Conservation (phyloP, 106 monocot genomes). For the Acorus gramineus region DNA sequence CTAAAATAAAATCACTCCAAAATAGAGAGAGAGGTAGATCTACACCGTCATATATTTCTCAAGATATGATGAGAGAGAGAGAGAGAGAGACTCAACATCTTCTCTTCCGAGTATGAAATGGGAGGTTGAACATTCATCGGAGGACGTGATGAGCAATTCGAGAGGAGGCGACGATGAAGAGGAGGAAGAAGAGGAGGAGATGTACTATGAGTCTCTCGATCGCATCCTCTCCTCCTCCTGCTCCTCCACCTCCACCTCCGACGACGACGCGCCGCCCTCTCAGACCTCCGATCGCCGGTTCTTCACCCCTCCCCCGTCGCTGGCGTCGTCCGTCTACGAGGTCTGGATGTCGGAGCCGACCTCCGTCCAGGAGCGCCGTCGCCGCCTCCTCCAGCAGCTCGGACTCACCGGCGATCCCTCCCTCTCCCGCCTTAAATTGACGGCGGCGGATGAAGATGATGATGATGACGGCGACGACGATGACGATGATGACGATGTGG, state of each 20-base stretch:
- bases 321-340: slow-evolving; percentile 28
- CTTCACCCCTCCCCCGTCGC: slow-evolving; percentile 19
- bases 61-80: too few species aligned
- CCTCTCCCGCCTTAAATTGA: slow-evolving; percentile 15
- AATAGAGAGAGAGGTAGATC: too few species aligned
- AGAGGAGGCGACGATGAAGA: slow-evolving; percentile 22
- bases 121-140: too few species aligned
- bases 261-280: background rate
- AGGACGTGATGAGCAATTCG: slow-evolving; percentile 14
- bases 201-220: slow-evolving; percentile 71
- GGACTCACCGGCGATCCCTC: slow-evolving; percentile 52
- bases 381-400: slow-evolving; percentile 51
- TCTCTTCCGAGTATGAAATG: too few species aligned
- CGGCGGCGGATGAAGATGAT: background rate
- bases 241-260: slow-evolving; percentile 22
- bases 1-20: too few species aligned
- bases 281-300: background rate
- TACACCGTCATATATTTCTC: too few species aligned
- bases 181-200: slow-evolving; percentile 31
- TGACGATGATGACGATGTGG: slow-evolving; percentile 10
- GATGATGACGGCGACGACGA: too few species aligned
- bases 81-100: too few species aligned
- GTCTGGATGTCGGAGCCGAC: slow-evolving; percentile 67
- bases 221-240: slow-evolving; percentile 22
- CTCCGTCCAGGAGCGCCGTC: slow-evolving; percentile 78